phyloP scores from a whole-genome alignment of 176 grass and related monocot species.

The Avena insularis region DNA sequence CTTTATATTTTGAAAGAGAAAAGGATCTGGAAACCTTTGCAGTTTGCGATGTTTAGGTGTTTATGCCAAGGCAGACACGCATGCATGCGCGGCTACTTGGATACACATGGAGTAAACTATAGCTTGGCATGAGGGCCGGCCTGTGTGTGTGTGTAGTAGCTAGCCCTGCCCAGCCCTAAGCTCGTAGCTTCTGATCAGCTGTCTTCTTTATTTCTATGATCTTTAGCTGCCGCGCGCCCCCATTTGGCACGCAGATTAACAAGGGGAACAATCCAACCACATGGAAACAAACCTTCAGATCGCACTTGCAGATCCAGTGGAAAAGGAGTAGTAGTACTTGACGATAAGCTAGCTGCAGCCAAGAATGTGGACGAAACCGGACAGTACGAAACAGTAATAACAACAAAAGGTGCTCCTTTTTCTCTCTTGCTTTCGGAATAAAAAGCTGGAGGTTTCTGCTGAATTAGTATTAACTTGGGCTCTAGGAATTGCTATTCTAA shows the following conservation, averaged over 20 bases:
- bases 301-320: constrained; percentile 33
- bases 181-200: constrained; percentile 54
- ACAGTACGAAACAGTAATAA: constrained; percentile 10
- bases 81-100: constrained; percentile 14
- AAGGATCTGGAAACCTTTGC: constrained; percentile 35
- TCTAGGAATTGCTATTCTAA: neutral
- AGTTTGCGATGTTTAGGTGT: constrained; percentile 55
- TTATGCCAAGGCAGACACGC: constrained; percentile 58
- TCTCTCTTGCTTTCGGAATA: neutral
- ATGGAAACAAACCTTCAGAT: constrained; percentile 54
- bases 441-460: neutral
- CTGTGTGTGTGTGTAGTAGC: neutral
- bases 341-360: neutral
- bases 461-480: neutral
- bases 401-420: neutral
- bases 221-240: constrained; percentile 56
- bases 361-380: constrained; percentile 17
- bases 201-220: constrained; percentile 45
- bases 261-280: constrained; percentile 51
- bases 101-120: constrained; percentile 38
- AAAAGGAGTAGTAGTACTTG: neutral
- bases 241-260: constrained; percentile 73
- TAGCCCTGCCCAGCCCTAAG: constrained; percentile 51
- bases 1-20: constrained; percentile 15
- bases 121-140: neutral